These are phyloP conservation scores for Toxoplasma gondii DNA, from an alignment of 169 alveolate genomes.

Conservation along the genomic window DNA sequence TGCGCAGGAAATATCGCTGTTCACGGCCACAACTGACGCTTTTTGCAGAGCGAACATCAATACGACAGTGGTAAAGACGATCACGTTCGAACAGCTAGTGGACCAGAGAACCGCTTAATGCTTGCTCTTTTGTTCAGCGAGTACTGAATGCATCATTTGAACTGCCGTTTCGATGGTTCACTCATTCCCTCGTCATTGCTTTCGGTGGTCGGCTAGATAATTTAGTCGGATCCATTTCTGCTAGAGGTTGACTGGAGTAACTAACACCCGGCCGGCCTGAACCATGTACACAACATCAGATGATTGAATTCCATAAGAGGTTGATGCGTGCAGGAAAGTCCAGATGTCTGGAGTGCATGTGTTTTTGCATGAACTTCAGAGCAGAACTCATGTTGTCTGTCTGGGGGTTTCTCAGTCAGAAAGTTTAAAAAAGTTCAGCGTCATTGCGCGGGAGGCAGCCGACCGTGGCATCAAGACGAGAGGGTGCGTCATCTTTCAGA, in stretches of 20 bases:
- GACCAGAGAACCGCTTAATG: not conserved
- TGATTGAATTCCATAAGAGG: not conserved
- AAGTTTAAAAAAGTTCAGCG: slow-evolving; percentile 76
- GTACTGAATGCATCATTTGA: too few species aligned
- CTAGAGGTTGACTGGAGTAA: not conserved
- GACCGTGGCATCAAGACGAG: slow-evolving; percentile 75
- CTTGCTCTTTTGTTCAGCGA: too few species aligned
- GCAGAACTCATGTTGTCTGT: not conserved
- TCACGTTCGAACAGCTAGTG: not conserved
- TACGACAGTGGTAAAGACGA: slow-evolving; percentile 70
- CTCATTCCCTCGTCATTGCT: too few species aligned
- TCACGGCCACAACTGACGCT: slow-evolving; percentile 86
- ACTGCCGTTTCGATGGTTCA: too few species aligned
- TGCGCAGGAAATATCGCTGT: slow-evolving; percentile 84
- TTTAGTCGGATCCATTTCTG: not conserved
- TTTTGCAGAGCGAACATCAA: slow-evolving; percentile 82
- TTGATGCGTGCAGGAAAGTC: too few species aligned
- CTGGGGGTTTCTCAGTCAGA: slow-evolving; percentile 65
- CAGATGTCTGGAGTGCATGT: too few species aligned
- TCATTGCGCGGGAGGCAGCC: slow-evolving; percentile 77
- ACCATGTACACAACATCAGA: too few species aligned
- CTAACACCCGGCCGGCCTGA: too few species aligned
- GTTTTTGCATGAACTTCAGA: too few species aligned
- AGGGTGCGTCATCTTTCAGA: slow-evolving; percentile 70
- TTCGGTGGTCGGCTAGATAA: too few species aligned